Evolutionary conservation across 2,329 filamentous ascomycete genomes (phyloP), one percentile per base, ranked within the genome.

Genomic region (Colletotrichum sp.): DNA sequence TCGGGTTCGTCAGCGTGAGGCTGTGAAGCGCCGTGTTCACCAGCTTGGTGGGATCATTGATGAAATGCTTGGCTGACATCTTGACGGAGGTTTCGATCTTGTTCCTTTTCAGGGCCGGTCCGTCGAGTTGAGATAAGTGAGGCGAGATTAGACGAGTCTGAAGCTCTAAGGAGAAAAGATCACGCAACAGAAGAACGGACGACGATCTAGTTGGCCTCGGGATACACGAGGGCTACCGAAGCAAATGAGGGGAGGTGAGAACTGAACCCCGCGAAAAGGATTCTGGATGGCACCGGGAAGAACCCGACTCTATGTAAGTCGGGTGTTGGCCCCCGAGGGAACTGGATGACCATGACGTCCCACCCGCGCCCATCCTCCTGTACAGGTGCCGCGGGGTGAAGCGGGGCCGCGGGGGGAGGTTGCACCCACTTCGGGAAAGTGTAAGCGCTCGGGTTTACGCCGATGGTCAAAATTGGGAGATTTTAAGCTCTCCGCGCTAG

Each of bases 1-100:
- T 93, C 10, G 96, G 96, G 84, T 98, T 98, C 66, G 94, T 96
- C 77, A 94, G 87, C 26, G 95, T 96, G 38, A 97, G 89, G 77
- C 94, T 92, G 80, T 92, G 90, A 24, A 98, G 92, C 60, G 96
- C 94, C 56, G 92, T 89, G 82, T 91, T 89, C 83, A 98, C 95
- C 67, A 98, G 91, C 81, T 94, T 90, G 69, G 92, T 91, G 56
- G 96, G 92, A 83, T 97, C 94, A 84, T 95, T 93, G 88, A 98
- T 92, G 88, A 98, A 98, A 87, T 98, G 96, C 88, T 97, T 97
- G 76, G 88, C 83, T 36, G 91, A 91, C 86, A 87, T 87, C 78
- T 48, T 81, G 78, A 32, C 55, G 56, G 32, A 30, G 55, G 10
- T 26, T n/a, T 12, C 24, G 58, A 9, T 36, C 26, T 34, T 34